Evolutionary conservation across 495 filamentous ascomycete species (phyloP).

Genomic region (Parachaetomium inaequale): DNA sequence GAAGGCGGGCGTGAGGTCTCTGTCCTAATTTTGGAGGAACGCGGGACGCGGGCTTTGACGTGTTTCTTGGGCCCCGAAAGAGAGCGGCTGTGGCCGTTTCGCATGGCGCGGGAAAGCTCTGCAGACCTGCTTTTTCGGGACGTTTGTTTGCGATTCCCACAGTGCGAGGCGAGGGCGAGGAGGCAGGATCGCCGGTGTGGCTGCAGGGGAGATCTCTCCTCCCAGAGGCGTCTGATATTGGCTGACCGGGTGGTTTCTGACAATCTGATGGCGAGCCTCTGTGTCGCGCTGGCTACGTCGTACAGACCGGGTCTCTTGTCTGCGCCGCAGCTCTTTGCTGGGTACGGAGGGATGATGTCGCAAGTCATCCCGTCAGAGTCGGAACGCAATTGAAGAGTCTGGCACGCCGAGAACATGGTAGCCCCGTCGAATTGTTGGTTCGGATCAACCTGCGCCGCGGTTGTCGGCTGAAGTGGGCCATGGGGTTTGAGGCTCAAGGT

Average conservation of each 20-base stretch:
- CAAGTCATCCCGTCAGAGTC: not conserved
- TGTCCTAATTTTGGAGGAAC: conserved; percentile 17
- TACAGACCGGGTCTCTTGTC: not conserved
- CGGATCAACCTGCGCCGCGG: not conserved
- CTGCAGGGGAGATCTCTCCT: conserved; percentile 5
- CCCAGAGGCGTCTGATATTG: not conserved
- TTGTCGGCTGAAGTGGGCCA: not conserved
- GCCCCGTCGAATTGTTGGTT: too few species aligned
- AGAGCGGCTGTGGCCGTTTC: conserved; percentile 18
- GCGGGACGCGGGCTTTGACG: conserved; percentile 1
- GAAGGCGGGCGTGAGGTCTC: conserved; percentile 4
- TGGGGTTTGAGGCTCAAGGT: conserved; percentile 11
- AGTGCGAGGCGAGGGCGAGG: not conserved
- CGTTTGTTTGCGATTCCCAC: conserved; percentile 7
- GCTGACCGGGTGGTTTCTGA: not conserved
- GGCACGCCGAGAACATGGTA: not conserved
- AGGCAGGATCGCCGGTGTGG: conserved; percentile 2
- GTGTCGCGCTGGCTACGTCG: not conserved
- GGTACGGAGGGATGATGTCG: not conserved
- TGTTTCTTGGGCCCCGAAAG: conserved; percentile 6
- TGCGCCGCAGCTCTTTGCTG: not conserved
- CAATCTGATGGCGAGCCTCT: not conserved
- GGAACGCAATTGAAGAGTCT: not conserved
- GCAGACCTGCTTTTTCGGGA: conserved; percentile 2
- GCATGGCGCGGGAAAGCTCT: not conserved